These are phyloP conservation scores for Leishmania tropica DNA, from an alignment of 208 protist genomes.

Conservation along the genomic window DNA sequence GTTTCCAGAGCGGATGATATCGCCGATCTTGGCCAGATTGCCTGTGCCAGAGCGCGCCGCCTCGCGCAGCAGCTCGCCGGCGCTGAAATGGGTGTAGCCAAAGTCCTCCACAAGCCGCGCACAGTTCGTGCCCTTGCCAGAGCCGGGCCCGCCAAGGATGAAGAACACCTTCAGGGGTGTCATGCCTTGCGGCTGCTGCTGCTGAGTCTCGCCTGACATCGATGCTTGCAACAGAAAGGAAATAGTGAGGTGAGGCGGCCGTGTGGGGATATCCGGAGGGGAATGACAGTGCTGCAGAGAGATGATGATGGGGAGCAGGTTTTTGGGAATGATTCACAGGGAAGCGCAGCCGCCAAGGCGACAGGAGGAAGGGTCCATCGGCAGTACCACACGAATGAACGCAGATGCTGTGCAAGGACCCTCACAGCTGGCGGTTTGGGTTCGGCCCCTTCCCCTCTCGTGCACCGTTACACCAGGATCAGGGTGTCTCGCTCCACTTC, in stretches of 20 bases:
- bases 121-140: conserved; percentile 89
- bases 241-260: background rate
- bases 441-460: background rate
- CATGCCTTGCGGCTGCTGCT: background rate
- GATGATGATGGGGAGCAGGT: background rate
- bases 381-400: background rate
- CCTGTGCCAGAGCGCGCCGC: conserved; percentile 56
- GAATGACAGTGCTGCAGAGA: background rate
- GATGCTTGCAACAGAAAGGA: background rate
- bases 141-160: conserved; percentile 87
- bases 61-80: conserved; percentile 85
- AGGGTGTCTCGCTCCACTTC: background rate
- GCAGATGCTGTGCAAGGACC: background rate
- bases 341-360: background rate
- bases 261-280: background rate
- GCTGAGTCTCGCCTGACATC: conserved; percentile 14
- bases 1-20: conserved; percentile 61
- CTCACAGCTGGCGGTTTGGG: background rate
- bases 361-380: background rate
- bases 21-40: conserved; percentile 76
- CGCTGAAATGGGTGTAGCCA: conserved; percentile 87
- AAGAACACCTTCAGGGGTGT: conserved; percentile 77
- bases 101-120: conserved; percentile 72
- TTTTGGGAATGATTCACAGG: background rate
- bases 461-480: background rate